phyloP scores from a whole-genome alignment of 306 rosid species.

The Cercis canadensis region DNA sequence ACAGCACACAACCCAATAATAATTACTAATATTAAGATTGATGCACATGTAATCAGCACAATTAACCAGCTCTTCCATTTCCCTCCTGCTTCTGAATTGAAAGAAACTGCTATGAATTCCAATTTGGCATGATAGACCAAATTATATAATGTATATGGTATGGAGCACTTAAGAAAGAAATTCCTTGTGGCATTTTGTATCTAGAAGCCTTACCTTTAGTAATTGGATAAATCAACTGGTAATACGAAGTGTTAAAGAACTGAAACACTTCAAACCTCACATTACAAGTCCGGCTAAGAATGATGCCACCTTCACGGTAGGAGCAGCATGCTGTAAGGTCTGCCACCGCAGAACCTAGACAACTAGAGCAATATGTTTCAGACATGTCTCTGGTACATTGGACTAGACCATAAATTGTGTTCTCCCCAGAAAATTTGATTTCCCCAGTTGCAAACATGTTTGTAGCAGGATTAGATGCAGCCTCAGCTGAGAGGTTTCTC shows the following conservation, averaged over 20 bases:
- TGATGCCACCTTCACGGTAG: slow-evolving; percentile 36
- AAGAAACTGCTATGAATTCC: no score
- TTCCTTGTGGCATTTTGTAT: no score
- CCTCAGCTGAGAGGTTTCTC: slow-evolving; percentile 37
- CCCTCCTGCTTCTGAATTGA: no score
- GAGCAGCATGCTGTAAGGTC: slow-evolving; percentile 51
- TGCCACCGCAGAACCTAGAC: slow-evolving; percentile 48
- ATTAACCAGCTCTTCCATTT: no score
- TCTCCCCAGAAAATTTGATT: slow-evolving; percentile 15
- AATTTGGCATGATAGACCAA: no score
- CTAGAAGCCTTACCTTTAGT: slow-evolving; percentile 30
- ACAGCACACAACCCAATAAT: no score
- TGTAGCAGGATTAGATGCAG: slow-evolving; percentile 31
- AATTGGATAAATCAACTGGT: slow-evolving; percentile 27
- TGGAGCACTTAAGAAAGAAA: no score
- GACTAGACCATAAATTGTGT: slow-evolving; percentile 60
- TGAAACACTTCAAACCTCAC: slow-evolving; percentile 45
- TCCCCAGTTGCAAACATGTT: slow-evolving; percentile 61
- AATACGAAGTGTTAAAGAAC: slow-evolving; percentile 46
- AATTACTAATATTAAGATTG: no score
- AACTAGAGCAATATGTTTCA: slow-evolving; percentile 20
- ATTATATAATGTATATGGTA: no score
- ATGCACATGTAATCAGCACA: no score
- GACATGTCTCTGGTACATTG: slow-evolving; percentile 64
- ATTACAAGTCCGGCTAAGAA: slow-evolving; percentile 52